A percentile compares a stretch with the other conserved stretches of the same genome.
These are phyloP conservation scores for Erodium maritimum DNA, from an alignment of 345 rosid species.

Conservation along the genomic window DNA sequence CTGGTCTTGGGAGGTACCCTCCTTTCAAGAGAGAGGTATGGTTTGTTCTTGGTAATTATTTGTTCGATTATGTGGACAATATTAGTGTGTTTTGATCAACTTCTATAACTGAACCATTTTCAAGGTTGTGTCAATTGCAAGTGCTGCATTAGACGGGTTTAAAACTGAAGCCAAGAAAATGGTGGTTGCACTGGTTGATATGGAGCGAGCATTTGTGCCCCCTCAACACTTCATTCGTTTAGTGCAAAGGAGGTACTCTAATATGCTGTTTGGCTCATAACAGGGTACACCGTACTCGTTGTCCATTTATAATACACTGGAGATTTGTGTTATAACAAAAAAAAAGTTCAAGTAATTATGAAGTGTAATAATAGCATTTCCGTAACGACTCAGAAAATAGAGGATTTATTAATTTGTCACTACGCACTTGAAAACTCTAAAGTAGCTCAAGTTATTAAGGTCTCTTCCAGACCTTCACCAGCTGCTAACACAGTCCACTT, in stretches of 20 bases:
- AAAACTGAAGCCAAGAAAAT: slow-evolving; percentile 40
- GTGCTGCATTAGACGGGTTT: slow-evolving; percentile 36
- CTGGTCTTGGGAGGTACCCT: slow-evolving; percentile 50
- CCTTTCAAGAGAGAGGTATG: slow-evolving; percentile 45
- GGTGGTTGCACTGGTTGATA: slow-evolving; percentile 48
- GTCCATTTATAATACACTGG: neutral
- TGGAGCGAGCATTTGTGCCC: slow-evolving; percentile 53
- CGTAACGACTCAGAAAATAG: neutral
- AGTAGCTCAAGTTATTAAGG: neutral
- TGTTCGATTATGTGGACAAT: neutral
- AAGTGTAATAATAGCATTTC: neutral
- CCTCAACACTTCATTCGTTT: slow-evolving; percentile 48
- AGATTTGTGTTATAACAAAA: neutral
- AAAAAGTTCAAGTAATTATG: too few relatives aligned
- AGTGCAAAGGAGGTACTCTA: slow-evolving; percentile 36
- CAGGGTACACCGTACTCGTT: neutral
- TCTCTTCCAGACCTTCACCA: neutral
- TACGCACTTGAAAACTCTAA: neutral
- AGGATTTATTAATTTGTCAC: neutral
- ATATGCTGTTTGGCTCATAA: neutral
- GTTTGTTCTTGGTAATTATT: neutral
- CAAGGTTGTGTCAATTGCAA: slow-evolving; percentile 40
- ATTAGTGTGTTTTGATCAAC: neutral
- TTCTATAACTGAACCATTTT: neutral
- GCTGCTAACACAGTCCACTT: neutral